Conservation (phyloP, 192 early-diverging fungal species). For the Chytriomyces sp. region DNA sequence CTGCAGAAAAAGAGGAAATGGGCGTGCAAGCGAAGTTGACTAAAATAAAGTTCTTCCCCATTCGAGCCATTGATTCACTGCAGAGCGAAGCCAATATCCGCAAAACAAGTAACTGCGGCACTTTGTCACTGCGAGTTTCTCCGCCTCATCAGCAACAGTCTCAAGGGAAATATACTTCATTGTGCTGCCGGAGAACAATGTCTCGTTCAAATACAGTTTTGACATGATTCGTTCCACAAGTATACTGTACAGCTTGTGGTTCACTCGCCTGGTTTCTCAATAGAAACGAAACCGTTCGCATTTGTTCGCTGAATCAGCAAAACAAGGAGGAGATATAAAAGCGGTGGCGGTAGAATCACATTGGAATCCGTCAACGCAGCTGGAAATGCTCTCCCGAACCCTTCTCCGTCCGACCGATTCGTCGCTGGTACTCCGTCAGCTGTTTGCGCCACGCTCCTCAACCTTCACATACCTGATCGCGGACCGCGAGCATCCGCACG, state of each 20-base stretch:
- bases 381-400: neutral
- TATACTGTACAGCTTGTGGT: neutral
- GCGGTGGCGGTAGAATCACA: neutral
- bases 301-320: no score
- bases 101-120: no score
- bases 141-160: no score
- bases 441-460: no score
- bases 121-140: no score
- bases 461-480: constrained; percentile 32
- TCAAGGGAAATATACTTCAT: neutral
- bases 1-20: no score
- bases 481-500: constrained; percentile 2
- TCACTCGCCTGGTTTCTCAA: neutral
- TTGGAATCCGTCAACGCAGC: neutral
- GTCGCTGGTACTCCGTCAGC: neutral
- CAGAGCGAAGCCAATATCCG: no score
- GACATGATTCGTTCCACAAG: neutral
- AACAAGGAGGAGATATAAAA: neutral
- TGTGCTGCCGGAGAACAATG: neutral
- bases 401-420: neutral
- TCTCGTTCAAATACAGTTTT: neutral
- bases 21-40: no score
- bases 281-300: no score
- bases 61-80: no score
- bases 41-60: no score